Conservation (phyloP, 192 early-diverging fungal genomes). For the Backusella tuberculispora region DNA sequence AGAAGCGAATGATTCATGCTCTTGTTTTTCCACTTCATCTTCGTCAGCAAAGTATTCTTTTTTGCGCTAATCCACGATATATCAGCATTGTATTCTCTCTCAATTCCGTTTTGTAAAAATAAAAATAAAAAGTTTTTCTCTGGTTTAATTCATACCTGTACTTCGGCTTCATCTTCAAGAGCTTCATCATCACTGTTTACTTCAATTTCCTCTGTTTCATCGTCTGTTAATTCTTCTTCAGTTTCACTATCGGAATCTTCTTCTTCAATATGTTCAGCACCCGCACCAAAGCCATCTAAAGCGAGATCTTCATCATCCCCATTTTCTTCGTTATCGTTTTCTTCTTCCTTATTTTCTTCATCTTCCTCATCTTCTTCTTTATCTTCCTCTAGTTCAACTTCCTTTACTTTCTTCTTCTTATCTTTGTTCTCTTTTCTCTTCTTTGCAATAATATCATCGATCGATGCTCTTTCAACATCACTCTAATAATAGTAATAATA, state of each 20-base stretch:
- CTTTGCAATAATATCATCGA: constrained; percentile 51
- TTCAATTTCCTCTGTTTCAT: constrained; percentile 44
- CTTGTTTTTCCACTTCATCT: constrained; percentile 40
- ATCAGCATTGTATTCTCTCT: not conserved
- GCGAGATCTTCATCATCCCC: constrained; percentile 42
- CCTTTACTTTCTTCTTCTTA: constrained; percentile 32
- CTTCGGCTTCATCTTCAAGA: constrained; percentile 41
- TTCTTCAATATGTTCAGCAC: constrained; percentile 34
- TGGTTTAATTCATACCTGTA: constrained; percentile 19
- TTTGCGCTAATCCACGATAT: constrained; percentile 48
- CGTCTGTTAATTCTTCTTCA: constrained; percentile 52
- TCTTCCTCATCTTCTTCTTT: constrained; percentile 49
- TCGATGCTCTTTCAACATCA: constrained; percentile 25
- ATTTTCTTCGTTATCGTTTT: constrained; percentile 16
- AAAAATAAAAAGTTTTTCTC: not conserved
- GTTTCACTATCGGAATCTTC: constrained; percentile 50
- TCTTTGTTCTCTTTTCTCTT: constrained; percentile 36
- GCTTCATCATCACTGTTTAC: constrained; percentile 43
- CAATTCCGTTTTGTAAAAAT: not conserved
- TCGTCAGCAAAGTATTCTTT: constrained; percentile 65
- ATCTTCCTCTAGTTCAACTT: constrained; percentile 39
- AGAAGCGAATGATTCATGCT: constrained; percentile 82
- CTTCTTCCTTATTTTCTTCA: constrained; percentile 30
- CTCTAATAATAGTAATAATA: not conserved
- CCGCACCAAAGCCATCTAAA: constrained; percentile 37